Percentiles rank a stretch among this genome's conserved stretches.
These are phyloP conservation scores for Podaxis carcinomalis DNA, from an alignment of 768 basidiomycete species.

Conservation along the genomic window DNA sequence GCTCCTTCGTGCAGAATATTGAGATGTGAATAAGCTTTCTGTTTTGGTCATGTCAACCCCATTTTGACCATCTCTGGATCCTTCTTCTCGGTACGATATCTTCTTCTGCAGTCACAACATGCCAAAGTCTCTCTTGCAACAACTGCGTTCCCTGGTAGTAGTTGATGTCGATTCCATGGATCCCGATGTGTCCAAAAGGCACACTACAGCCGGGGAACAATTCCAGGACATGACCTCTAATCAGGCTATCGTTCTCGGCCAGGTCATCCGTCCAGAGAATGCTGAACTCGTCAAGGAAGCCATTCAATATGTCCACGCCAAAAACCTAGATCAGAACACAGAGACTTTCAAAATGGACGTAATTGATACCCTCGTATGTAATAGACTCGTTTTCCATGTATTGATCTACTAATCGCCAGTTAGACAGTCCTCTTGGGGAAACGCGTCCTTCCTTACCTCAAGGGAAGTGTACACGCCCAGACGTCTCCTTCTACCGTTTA, in stretches of 20 bases:
- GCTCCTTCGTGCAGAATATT: too few relatives aligned
- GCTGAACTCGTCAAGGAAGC: conserved; percentile 27
- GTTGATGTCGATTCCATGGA: conserved; percentile 51
- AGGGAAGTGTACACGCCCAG: conserved; percentile 41
- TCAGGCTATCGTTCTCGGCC: conserved; percentile 37
- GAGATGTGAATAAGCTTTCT: not conserved
- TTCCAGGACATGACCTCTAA: conserved; percentile 50
- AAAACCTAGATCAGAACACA: conserved; percentile 13
- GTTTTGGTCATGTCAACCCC: not conserved
- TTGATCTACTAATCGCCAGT: not conserved
- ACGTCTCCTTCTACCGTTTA: conserved; percentile 39
- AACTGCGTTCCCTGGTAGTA: conserved; percentile 28
- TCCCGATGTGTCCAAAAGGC: conserved; percentile 30
- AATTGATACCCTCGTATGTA: conserved; percentile 34
- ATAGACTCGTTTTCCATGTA: not conserved
- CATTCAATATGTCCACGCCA: conserved; percentile 22
- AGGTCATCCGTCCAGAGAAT: conserved; percentile 29
- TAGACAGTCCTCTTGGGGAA: conserved; percentile 44
- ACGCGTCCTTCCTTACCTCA: conserved; percentile 35
- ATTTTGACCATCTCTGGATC: not conserved
- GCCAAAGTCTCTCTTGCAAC: conserved; percentile 21
- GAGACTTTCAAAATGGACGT: conserved; percentile 28
- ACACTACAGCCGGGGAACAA: conserved; percentile 19
- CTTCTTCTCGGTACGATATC: conserved; percentile 12
- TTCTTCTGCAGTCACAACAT: not conserved